A percentile compares a stretch with the other conserved stretches of the same genome.
These are phyloP conservation scores for Fagopyrum esculentum DNA, from an alignment of 148 eudicot species.

Conservation along the genomic window DNA sequence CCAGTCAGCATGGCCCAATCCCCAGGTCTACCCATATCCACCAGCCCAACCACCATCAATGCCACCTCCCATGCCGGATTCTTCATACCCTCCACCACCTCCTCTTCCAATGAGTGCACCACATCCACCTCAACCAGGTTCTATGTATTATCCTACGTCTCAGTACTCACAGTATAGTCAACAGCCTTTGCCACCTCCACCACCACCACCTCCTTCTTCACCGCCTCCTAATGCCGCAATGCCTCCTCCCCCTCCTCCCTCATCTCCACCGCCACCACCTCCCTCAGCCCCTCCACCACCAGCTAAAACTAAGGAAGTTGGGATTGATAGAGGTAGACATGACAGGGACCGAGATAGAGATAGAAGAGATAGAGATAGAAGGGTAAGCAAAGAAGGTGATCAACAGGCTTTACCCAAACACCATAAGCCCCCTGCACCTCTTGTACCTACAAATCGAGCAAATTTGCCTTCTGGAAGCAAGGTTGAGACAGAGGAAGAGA, in stretches of 20 bases:
- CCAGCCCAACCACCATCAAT: slow-evolving; percentile 53
- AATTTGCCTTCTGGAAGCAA: slow-evolving; percentile 43
- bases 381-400: slow-evolving; percentile 37
- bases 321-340: slow-evolving; percentile 30
- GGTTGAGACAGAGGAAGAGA: slow-evolving; percentile 89
- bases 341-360: slow-evolving; percentile 25
- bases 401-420: slow-evolving; percentile 40
- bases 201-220: slow-evolving; percentile 59
- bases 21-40: slow-evolving; percentile 36
- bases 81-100: slow-evolving; percentile 64
- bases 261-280: slow-evolving; percentile 62
- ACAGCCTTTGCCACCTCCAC: slow-evolving; percentile 38
- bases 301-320: slow-evolving; percentile 42
- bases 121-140: slow-evolving; percentile 35
- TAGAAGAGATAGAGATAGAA: slow-evolving; percentile 15
- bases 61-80: slow-evolving; percentile 31
- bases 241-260: slow-evolving; percentile 64
- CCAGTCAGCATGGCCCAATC: background rate
- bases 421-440: slow-evolving; percentile 52
- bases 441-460: slow-evolving; percentile 36
- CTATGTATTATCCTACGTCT: slow-evolving; percentile 61
- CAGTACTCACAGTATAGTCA: slow-evolving; percentile 71
- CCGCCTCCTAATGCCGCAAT: slow-evolving; percentile 83
- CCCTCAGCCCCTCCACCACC: slow-evolving; percentile 41
- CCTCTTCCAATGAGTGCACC: slow-evolving; percentile 30